Evolutionary conservation across 495 filamentous ascomycete genomes (phyloP), one percentile per base, ranked within the genome.

Genomic region (Aspergillus leporis): DNA sequence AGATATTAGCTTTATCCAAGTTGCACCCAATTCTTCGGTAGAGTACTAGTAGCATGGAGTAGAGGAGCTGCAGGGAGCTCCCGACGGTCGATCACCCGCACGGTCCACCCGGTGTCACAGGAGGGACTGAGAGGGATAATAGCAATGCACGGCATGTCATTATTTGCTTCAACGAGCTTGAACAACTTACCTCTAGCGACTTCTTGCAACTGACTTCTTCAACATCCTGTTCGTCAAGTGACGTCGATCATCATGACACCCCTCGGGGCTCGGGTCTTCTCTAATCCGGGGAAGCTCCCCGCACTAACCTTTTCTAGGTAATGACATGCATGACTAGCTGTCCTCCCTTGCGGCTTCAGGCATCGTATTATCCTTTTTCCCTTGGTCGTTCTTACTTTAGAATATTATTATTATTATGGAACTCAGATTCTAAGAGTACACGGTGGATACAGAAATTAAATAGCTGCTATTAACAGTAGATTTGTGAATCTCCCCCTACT

Each of bases 211-310:
- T 19, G n/a, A 18, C 41, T 45, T 21, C 18, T 45, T 19, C 14
- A 2, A 7, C 7, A 18, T 19, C n/a, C 9, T n/a, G 18, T 45
- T 45, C 6, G 1, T 45, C 41, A 23, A 47, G 43, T 47, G 43
- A 23, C 19, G 43, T 47, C 16, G 43, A 47, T 47, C 21, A 5
- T n/a, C 12, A 21, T 18, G 41, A 14, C 7, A 53, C 30, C n/a
- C 14, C 45, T 46, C 55, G 51, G 56, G 5, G 8, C 45, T 30
- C 60, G 56, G 61, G 32, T 16, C 41, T 58, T 58, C 41, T 19
- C 41, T 55, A 36, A 7, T 61, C 51, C 61, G 53, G 13, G 1
- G 18, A 13, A 8, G 38, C 21, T 47, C 12, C 60, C 60, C 55
- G 54, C 59, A 50, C 50, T 57, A 56, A 16, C 31, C 53, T 4